Percentiles rank a stretch among this genome's conserved stretches.
phyloP scores from a whole-genome alignment of 495 filamentous ascomycete genomes.

The Neurospora sp. region DNA sequence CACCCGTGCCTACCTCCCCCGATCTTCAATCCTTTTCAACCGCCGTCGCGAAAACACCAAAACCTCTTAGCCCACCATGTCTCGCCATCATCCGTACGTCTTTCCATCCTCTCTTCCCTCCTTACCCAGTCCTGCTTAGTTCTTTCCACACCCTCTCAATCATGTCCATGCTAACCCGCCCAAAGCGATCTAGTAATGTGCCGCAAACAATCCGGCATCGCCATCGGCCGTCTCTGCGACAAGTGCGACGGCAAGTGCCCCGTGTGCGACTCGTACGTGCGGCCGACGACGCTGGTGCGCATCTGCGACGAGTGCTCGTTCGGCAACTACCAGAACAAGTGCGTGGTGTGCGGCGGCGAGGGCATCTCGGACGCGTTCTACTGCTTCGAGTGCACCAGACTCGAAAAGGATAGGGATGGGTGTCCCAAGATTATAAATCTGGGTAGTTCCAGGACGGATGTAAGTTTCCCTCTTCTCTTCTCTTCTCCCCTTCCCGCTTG shows the following conservation, averaged over 20 bases:
- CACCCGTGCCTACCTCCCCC: neutral
- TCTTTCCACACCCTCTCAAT: neutral
- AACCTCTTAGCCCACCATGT: conserved; percentile 13
- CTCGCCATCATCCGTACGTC: conserved; percentile 30
- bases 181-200: conserved; percentile 96
- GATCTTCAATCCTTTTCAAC: neutral
- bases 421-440: conserved; percentile 99
- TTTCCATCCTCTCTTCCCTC: neutral
- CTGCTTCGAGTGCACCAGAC: conserved; percentile 95
- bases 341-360: conserved; percentile 96
- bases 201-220: conserved; percentile 96
- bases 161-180: conserved; percentile 4
- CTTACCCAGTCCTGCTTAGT: neutral
- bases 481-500: neutral
- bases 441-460: conserved; percentile 87
- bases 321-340: conserved; percentile 99
- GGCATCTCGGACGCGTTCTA: conserved; percentile 99
- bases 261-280: conserved; percentile 97
- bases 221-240: conserved; percentile 97
- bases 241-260: conserved; percentile 99
- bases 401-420: conserved; percentile 95
- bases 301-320: conserved; percentile 99
- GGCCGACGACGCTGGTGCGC: conserved; percentile 89
- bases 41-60: neutral
- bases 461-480: conserved; percentile 36